Conservation (phyloP, 306 rosid genomes). For the Trichosanthes cucumerina region DNA sequence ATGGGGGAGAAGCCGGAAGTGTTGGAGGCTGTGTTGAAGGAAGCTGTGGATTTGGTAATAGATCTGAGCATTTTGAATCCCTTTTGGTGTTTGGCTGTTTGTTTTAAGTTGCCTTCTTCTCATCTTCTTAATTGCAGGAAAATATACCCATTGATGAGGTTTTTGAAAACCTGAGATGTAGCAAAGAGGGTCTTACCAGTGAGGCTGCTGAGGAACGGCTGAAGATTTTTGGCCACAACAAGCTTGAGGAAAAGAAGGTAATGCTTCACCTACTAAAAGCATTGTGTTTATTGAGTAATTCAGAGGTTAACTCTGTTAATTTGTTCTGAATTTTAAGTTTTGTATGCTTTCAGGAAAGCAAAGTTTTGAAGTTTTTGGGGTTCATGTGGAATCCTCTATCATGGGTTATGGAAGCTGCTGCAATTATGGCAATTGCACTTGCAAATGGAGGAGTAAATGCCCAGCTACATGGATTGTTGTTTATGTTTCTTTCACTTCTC, state of each 20-base stretch:
- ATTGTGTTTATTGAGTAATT: not conserved
- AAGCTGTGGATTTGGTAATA: conserved; percentile 94
- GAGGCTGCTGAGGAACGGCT: conserved; percentile 84
- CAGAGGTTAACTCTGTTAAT: not conserved
- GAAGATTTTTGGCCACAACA: conserved; percentile 80
- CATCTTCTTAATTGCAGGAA: conserved; percentile 50
- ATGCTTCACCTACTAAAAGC: not conserved
- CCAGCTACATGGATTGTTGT: conserved; percentile 7
- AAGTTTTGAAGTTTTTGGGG: conserved; percentile 82
- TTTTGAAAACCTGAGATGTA: conserved; percentile 90
- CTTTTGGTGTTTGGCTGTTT: conserved; percentile 5
- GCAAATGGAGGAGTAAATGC: conserved; percentile 95
- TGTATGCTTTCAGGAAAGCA: conserved; percentile 62
- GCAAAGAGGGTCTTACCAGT: conserved; percentile 77
- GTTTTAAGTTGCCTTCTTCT: not conserved
- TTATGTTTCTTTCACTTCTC: not conserved
- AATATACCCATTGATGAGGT: conserved; percentile 96
- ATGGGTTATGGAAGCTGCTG: conserved; percentile 99
- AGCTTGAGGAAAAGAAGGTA: conserved; percentile 89
- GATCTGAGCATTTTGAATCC: conserved; percentile 42
- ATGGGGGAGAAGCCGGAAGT: conserved; percentile 74
- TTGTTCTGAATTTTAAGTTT: not conserved
- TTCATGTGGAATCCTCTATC: conserved; percentile 99
- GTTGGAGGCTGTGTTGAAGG: conserved; percentile 92
- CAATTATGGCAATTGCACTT: conserved; percentile 98